A percentile compares a stretch with the other conserved stretches of the same genome.
Conservation (phyloP, 805 yeast genomes). For the Yamadazyma olivae region DNA sequence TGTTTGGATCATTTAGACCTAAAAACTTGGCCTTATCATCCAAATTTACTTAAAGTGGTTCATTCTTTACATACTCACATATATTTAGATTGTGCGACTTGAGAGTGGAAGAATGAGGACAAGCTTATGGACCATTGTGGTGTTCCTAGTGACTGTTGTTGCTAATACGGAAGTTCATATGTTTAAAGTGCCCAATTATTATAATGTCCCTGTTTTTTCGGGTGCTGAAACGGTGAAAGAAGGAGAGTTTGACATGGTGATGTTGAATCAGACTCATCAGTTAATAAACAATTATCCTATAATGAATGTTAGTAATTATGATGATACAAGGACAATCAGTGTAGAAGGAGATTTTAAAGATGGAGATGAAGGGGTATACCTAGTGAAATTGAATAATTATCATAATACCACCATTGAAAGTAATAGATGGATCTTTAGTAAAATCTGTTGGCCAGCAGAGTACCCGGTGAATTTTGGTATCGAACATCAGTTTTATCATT, state of each 20-base stretch:
- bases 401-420: conserved; percentile 21
- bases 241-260: too few species aligned
- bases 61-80: too few species aligned
- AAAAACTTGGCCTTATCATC: conserved; percentile 12
- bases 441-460: conserved; percentile 38
- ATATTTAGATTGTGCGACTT: too few species aligned
- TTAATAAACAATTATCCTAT: conserved; percentile 25
- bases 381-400: conserved; percentile 35
- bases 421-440: conserved; percentile 24
- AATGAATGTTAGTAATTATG: conserved; percentile 3
- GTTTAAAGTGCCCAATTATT: conserved; percentile 31
- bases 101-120: too few species aligned
- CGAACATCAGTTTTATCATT: conserved; percentile 19
- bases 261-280: too few species aligned
- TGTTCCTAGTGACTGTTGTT: conserved; percentile 1
- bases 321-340: not conserved
- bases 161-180: conserved; percentile 40
- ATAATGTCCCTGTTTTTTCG: conserved; percentile 30
- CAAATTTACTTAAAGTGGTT: too few species aligned
- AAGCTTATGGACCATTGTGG: too few species aligned
- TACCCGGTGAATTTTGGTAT: conserved; percentile 23
- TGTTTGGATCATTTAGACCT: conserved; percentile 10
- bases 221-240: too few species aligned
- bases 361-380: conserved; percentile 11
- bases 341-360: conserved; percentile 2